Base-by-base conservation (phyloP, 1,284 basidiomycete species). In the Heterobasidion parviporum region DNA sequence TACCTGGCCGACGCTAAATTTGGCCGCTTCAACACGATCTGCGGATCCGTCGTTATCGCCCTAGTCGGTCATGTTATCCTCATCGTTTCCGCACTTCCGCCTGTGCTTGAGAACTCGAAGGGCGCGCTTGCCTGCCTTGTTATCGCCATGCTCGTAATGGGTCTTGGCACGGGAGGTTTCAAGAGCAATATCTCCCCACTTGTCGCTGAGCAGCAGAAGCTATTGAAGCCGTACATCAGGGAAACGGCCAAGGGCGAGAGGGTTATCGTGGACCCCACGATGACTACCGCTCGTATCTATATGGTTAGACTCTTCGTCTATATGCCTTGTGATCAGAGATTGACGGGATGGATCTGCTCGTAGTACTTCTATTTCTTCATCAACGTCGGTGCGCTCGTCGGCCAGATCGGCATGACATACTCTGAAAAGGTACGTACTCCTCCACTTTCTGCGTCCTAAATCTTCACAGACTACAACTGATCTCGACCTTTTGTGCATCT, bases 101-200 rank as follows among this genome's bases (percentile, higher is more conserved):
- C 81, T 2, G 80, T 92, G 48, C 85, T 92, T 58, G 76, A 80
- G 10, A 72, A 83, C 44, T 62, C 73, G 32, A 71, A 81, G 41
- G 71, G 74, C 33, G 78, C 89, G 0, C 69, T 85, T 33, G 87
- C 78, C 2, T 75, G 78, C 44, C 91, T 94, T 65, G 63, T 77
- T 48, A 63, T 91, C 53, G 83, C 85, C 0, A 71, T 90, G 36
- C 68, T 92, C 57, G 72, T 92, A 55, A 91, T 86, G 70, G 86
- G 68, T 52, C 32, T 78, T 16, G 80, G 82, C 8, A 87, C 92
- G 4, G 92, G 91, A 18, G 77, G 83, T 34, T 92, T 94, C 79
- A 93, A 93, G 72, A 68, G 84, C 0, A 92, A 92, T 66, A 83
- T 89, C 57, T 87, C 85, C 0, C 88, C 89, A 0, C 74, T 92